A percentile compares a stretch with the other conserved stretches of the same genome.
These are phyloP conservation scores for Boletus rex-veris DNA, from an alignment of 768 basidiomycete genomes.

Conservation along the genomic window DNA sequence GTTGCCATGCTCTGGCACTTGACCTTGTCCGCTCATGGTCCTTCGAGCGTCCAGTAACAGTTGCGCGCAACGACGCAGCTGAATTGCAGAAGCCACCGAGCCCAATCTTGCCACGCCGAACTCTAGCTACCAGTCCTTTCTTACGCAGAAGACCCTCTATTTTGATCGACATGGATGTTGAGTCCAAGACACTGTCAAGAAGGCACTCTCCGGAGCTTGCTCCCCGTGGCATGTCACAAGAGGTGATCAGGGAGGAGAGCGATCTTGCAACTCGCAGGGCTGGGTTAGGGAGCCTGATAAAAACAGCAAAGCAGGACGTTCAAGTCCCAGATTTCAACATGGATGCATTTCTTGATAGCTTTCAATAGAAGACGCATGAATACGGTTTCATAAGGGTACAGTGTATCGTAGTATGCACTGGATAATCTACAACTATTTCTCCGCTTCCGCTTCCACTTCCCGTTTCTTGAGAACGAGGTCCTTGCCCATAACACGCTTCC, in stretches of 20 bases:
- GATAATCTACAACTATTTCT: constrained; percentile 35
- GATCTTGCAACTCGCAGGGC: constrained; percentile 65
- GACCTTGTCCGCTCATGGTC: constrained; percentile 90
- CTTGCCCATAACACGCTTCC: constrained; percentile 78
- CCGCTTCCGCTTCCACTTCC: constrained; percentile 63
- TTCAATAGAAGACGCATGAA: constrained; percentile 6
- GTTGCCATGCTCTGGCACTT: constrained; percentile 89
- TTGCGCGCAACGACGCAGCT: constrained; percentile 14
- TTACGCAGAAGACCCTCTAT: constrained; percentile 68
- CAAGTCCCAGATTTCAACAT: constrained; percentile 88
- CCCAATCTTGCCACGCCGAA: constrained; percentile 42
- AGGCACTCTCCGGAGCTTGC: constrained; percentile 45
- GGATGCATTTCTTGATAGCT: constrained; percentile 57
- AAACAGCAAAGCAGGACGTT: constrained; percentile 86
- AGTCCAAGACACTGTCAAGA: constrained; percentile 56
- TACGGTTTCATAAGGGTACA: constrained; percentile 13
- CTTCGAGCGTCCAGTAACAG: constrained; percentile 72
- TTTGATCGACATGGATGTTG: constrained; percentile 85
- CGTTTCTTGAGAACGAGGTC: constrained; percentile 87
- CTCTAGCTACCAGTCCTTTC: constrained; percentile 49
- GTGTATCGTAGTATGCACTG: constrained; percentile 2
- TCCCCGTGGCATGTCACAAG: constrained; percentile 15
- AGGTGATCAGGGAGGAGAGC: constrained; percentile 45
- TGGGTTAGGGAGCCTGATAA: constrained; percentile 81
- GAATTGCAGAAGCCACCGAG: constrained; percentile 34